A percentile compares a stretch with the other conserved stretches of the same genome.
phyloP scores from a whole-genome alignment of 2,329 filamentous ascomycete genomes.

The Neocucurbitaria cava region DNA sequence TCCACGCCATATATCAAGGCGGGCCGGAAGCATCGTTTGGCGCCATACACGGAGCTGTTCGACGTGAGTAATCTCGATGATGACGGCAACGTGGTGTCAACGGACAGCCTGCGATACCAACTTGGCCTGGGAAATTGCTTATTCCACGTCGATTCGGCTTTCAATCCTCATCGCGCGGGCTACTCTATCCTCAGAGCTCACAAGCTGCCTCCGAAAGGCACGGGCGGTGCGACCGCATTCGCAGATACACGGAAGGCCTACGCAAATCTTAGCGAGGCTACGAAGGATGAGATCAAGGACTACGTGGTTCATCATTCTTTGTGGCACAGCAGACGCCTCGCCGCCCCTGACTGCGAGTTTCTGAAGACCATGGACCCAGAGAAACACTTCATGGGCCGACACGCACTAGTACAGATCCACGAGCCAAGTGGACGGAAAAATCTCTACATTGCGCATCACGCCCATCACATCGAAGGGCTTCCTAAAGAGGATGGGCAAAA shows the following conservation, averaged over 20 bases:
- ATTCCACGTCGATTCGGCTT: conserved; percentile 36
- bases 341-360: conserved; percentile 53
- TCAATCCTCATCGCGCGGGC: conserved; percentile 32
- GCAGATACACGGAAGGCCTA: conserved; percentile 31
- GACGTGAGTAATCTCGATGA: conserved; percentile 64
- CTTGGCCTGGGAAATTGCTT: conserved; percentile 47
- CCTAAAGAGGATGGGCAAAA: conserved; percentile 45
- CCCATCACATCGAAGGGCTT: conserved; percentile 58
- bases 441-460: conserved; percentile 61
- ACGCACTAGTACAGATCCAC: conserved; percentile 62
- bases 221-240: conserved; percentile 35
- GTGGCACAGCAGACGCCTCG: conserved; percentile 61
- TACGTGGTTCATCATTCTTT: conserved; percentile 47
- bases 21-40: conserved; percentile 54
- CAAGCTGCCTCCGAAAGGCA: conserved; percentile 28
- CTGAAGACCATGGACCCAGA: conserved; percentile 55
- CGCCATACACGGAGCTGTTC: conserved; percentile 59
- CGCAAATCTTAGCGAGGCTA: conserved; percentile 36
- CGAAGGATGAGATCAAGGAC: conserved; percentile 33
- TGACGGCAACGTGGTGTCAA: conserved; percentile 53
- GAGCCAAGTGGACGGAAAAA: conserved; percentile 60
- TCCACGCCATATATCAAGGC: conserved; percentile 53
- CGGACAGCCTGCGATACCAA: conserved; percentile 51
- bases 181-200: conserved; percentile 29
- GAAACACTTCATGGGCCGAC: conserved; percentile 49